Evolutionary conservation across 495 filamentous ascomycete genomes (phyloP).

Genomic region (Tuber brumale): DNA sequence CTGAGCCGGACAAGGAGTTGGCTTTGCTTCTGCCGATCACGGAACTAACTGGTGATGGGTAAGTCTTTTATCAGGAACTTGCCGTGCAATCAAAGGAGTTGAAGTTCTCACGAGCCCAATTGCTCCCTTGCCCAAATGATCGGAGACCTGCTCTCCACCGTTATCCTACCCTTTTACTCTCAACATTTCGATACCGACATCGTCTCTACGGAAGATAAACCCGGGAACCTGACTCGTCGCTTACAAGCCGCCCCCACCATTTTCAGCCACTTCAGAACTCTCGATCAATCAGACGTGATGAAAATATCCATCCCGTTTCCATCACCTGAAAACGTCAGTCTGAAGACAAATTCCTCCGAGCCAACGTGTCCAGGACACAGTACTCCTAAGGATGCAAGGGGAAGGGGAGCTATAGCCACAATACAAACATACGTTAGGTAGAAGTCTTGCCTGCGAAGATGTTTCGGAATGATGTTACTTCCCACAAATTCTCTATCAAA

Average conservation of each 20-base stretch:
- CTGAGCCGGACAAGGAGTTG: neutral
- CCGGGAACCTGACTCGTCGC: neutral
- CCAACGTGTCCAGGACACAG: neutral
- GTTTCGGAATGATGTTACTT: neutral
- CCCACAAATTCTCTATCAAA: neutral
- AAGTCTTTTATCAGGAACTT: neutral
- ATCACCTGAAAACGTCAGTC: neutral
- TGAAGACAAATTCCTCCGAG: neutral
- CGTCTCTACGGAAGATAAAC: neutral
- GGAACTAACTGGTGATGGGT: neutral
- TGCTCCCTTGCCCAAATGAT: neutral
- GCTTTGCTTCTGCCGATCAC: neutral
- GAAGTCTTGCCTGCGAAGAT: neutral
- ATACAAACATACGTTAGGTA: neutral
- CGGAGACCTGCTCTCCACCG: neutral
- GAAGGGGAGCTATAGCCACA: neutral
- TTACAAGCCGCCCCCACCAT: neutral
- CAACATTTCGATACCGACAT: neutral
- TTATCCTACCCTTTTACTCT: neutral
- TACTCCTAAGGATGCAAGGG: neutral
- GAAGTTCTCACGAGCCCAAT: neutral
- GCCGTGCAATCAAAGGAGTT: neutral
- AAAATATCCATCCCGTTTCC: neutral
- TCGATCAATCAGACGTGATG: conserved; percentile 1
- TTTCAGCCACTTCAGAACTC: neutral